A percentile compares a stretch with the other conserved stretches of the same genome.
Evolutionary conservation across 2,329 filamentous ascomycete species (phyloP).

Genomic region (Xylariaceae sp.): DNA sequence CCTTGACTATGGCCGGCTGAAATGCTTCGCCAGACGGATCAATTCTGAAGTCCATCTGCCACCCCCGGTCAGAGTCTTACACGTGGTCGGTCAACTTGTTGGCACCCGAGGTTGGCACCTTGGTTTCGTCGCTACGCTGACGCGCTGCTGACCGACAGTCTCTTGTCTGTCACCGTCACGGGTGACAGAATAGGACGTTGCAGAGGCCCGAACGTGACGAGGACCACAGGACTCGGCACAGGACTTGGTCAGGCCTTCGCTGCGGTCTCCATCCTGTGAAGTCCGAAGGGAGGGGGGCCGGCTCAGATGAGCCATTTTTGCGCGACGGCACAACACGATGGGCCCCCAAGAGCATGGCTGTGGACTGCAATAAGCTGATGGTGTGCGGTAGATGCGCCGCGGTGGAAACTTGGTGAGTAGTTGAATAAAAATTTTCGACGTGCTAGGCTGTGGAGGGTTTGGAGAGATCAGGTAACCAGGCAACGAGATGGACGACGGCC

Average conservation of each 20-base stretch:
- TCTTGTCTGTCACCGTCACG: background rate
- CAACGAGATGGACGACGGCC: no score
- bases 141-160: background rate
- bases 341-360: background rate
- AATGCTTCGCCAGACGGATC: background rate
- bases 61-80: background rate
- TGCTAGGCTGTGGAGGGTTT: no score
- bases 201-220: background rate
- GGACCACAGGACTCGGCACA: no score
- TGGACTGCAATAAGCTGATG: no score
- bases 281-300: background rate
- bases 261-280: background rate
- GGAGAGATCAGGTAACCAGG: no score
- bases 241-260: no score
- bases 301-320: no score
- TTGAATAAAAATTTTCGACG: no score
- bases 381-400: no score
- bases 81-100: background rate
- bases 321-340: background rate
- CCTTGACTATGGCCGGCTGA: background rate
- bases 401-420: no score
- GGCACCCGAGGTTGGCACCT: background rate
- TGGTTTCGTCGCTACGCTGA: background rate
- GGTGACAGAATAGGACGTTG: background rate
- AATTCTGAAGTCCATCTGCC: background rate